Conservation (phyloP, 73 alveolate genomes). For the Halteria grandinella region DNA sequence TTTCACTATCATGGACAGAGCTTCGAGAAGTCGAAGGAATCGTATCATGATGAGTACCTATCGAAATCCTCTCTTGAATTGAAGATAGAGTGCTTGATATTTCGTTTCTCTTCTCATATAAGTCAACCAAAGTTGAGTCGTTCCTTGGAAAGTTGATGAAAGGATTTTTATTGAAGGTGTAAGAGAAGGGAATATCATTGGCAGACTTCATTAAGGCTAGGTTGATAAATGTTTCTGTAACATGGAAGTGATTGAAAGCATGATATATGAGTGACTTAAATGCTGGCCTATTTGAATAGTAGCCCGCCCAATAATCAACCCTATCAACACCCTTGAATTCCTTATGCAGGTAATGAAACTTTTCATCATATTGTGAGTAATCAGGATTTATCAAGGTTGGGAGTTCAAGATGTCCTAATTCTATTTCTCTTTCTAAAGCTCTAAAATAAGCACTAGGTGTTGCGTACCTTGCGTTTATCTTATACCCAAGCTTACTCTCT, state of each 20-base stretch:
- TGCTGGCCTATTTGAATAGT: slow-evolving; percentile 53
- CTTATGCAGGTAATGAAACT: slow-evolving; percentile 32
- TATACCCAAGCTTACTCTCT: neutral
- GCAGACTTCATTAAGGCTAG: too few species aligned
- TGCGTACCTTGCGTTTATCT: slow-evolving; percentile 50
- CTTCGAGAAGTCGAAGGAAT: slow-evolving; percentile 30
- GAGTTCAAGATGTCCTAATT: neutral
- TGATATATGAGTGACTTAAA: neutral
- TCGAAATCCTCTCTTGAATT: neutral
- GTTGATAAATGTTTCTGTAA: neutral
- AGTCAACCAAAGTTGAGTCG: too few species aligned
- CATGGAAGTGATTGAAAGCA: slow-evolving; percentile 17
- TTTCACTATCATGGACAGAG: slow-evolving; percentile 18
- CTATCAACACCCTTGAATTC: neutral
- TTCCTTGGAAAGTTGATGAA: too few species aligned
- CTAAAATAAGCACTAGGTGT: slow-evolving; percentile 52
- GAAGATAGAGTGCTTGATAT: too few species aligned
- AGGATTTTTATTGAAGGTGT: too few species aligned
- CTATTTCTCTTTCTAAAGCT: neutral
- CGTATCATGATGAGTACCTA: slow-evolving; percentile 53
- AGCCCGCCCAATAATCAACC: slow-evolving; percentile 70
- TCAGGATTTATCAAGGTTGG: slow-evolving; percentile 9
- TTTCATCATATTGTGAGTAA: slow-evolving; percentile 59
- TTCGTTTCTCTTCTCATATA: too few species aligned
- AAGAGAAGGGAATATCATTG: too few species aligned